Evolutionary conservation across 768 basidiomycete species (phyloP), one percentile per base, ranked within the genome.

Genomic region (Boletus barrowsii): DNA sequence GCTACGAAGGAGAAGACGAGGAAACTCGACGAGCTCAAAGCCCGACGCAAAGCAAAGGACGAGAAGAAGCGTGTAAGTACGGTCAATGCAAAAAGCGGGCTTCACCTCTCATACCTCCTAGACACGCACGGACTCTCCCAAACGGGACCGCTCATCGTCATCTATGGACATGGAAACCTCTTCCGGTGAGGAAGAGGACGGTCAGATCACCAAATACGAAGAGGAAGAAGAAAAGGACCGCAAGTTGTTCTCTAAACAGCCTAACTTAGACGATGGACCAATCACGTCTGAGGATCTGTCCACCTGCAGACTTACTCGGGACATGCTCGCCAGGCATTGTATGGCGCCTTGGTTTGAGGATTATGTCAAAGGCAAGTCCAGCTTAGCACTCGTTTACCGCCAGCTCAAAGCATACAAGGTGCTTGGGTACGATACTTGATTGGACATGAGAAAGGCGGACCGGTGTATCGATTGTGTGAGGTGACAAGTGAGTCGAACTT

Each of bases 341-440:
- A 73, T 83, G 62, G 79, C 84, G 35, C 88, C 92, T 3, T 94
- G 89, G 83, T 98, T 98, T 66, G 84, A 87, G 58, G 87, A 93
- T 24, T 88, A 85, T 68, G 79, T 89, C 32, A 83, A 83, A 69
- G 88, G 95, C 86, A 59, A 56, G 78, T 56, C 14, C 3, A 37
- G 44, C 39, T n/a, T 35, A 30, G 17, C 39, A 2, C 9, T 9
- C 26, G 26, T 47, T n/a, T 47, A 4, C 46, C 22, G 43, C 57
- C 7, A 37, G 47, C 53, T 58, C 36, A 59, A 58, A 47, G 45
- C 15, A 18, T 41, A 11, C 42, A 59, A 93, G 94, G 87, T 43
- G 83, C 83, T 24, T 98, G 86, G 83, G 93, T 98, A 10, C 82
- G 95, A 37, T 88, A 90, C 65, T 75, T 90, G 37, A 84, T 95